Evolutionary conservation across 805 yeast species (phyloP), one percentile per base, ranked within the genome.

Genomic region (Candida krabiensis): DNA sequence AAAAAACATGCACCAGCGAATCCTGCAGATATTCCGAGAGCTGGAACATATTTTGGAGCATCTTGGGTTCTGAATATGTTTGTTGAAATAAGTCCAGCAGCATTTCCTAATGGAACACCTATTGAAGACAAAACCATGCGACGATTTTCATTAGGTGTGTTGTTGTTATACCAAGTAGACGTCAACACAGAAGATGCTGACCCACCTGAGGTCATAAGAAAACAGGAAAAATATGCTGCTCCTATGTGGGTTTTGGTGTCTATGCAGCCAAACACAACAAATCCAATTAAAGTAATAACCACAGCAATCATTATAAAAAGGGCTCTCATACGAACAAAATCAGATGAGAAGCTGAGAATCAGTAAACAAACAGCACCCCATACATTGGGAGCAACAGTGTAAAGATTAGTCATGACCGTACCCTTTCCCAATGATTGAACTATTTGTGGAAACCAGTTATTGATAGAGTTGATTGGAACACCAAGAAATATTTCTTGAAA

Each of bases 41-140:
- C 79, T 0, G 71, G 74, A 26, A 49, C 59, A 46, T 71, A 75
- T 25, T 64, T 68, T 9, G 80, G 80, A 12, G 77, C 68, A 50
- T 73, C 78, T 38, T 66, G 65, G 13, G 70, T 52, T 41, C 72
- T 58, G 51, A 74, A 75, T 28, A 74, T 67, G 44, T 66, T 73
- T 15, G 76, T 64, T 4, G 79, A 66, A 29, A 75, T 70, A 38
- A 75, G 68, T 37, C 79, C 79, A 33, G 77, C 78, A 30, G 73
- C 67, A 45, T 75, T 75, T 19, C 78, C 79, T 37, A 73, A 65
- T 4, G 79, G 78, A 47, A 74, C 70, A 31, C 73, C 74, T n/a
- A 71, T 64, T 4, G 74, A 69, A 9, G 71, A 61, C 33, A 70
- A 53, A 16, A 69, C 70, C 5, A 65, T 73, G 38, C 75, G 63